These are phyloP conservation scores for Didymella keratinophila DNA, from an alignment of 2,329 filamentous ascomycete species.

Conservation along the genomic window DNA sequence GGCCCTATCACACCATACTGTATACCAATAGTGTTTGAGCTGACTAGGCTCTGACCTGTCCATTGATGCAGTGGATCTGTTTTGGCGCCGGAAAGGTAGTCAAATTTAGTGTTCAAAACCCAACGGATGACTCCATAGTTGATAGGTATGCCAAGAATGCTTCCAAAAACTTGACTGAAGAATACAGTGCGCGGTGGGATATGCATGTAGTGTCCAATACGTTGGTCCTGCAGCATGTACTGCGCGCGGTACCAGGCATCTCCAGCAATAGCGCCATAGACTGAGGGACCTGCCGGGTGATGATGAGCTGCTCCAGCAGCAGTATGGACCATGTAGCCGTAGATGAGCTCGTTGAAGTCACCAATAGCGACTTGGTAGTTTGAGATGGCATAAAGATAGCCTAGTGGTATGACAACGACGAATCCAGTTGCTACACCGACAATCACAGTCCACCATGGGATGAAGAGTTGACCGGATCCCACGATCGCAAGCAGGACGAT, in stretches of 20 bases:
- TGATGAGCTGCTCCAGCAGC: slow-evolving; percentile 55
- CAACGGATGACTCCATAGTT: slow-evolving; percentile 69
- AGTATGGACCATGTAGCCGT: slow-evolving; percentile 66
- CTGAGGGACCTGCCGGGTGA: slow-evolving; percentile 65
- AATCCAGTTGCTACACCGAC: slow-evolving; percentile 64
- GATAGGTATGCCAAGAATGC: slow-evolving; percentile 65
- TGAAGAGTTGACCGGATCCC: slow-evolving; percentile 62
- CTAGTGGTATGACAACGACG: slow-evolving; percentile 64
- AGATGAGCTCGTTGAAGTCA: slow-evolving; percentile 67
- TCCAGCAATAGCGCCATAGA: slow-evolving; percentile 67
- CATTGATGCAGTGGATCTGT: slow-evolving; percentile 67
- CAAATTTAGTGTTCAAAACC: slow-evolving; percentile 65
- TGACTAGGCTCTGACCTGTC: slow-evolving; percentile 64
- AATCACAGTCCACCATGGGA: slow-evolving; percentile 68
- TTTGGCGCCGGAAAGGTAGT: slow-evolving; percentile 61
- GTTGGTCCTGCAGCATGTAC: slow-evolving; percentile 67
- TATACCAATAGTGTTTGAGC: slow-evolving; percentile 63
- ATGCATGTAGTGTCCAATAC: slow-evolving; percentile 72
- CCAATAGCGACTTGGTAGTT: slow-evolving; percentile 64
- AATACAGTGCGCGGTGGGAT: slow-evolving; percentile 66
- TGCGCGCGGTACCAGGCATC: slow-evolving; percentile 62
- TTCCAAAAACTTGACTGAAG: slow-evolving; percentile 68
- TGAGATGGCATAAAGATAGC: slow-evolving; percentile 67
- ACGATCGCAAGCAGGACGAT: slow-evolving; percentile 61
- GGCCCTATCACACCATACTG: slow-evolving; percentile 68